Conservation (phyloP, 306 rosid species). For the Dryas alaskensis region DNA sequence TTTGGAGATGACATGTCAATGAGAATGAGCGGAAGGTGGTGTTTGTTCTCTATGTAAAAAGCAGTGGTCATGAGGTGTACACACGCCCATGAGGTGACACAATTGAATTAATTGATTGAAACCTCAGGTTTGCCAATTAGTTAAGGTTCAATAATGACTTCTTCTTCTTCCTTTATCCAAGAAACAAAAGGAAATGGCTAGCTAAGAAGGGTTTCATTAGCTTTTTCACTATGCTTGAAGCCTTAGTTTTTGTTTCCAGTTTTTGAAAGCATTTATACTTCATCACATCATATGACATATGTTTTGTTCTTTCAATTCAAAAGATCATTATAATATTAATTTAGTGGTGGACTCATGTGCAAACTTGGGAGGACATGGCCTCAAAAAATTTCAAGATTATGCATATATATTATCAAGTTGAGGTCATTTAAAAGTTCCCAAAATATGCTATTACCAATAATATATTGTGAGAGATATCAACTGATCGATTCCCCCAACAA, state of each 20-base stretch:
- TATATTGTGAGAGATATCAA: not conserved
- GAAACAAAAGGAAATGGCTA: not conserved
- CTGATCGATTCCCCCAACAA: slow-evolving; percentile 1
- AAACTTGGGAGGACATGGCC: not conserved
- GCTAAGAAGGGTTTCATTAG: not conserved
- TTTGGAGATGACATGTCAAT: not conserved
- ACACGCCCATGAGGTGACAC: slow-evolving; percentile 1
- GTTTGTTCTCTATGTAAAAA: not conserved
- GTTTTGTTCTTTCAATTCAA: not conserved
- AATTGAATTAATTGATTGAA: not conserved
- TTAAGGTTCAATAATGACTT: not conserved
- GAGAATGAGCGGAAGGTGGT: not conserved
- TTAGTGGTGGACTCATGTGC: not conserved
- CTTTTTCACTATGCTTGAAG: not conserved
- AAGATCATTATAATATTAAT: not conserved
- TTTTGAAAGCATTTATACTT: not conserved
- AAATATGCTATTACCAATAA: not conserved
- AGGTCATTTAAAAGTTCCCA: not conserved
- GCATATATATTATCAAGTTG: not conserved
- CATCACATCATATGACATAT: not conserved
- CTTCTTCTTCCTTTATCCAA: not conserved
- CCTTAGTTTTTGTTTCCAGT: not conserved
- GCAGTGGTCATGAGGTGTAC: slow-evolving; percentile 29
- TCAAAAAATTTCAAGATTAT: not conserved
- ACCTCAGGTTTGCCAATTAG: not conserved